These are phyloP conservation scores for Trichoderma sp. DNA, from an alignment of 2,329 filamentous ascomycete genomes.

Conservation along the genomic window DNA sequence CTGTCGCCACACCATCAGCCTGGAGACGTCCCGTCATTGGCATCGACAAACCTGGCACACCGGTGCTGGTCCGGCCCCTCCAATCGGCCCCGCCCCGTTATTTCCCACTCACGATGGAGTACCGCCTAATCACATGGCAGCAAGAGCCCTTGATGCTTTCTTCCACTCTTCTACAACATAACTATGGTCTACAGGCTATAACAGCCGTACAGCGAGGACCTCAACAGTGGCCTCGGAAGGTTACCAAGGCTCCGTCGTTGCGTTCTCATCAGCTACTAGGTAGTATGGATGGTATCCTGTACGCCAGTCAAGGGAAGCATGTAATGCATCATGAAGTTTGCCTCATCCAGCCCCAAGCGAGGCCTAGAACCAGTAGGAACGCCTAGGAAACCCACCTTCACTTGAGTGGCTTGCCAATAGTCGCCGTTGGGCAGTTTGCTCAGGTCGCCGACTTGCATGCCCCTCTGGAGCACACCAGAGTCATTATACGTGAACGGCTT, in stretches of 20 bases:
- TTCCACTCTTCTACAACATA: not conserved
- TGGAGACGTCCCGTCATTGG: not conserved
- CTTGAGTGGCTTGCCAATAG: not conserved
- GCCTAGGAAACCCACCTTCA: not conserved
- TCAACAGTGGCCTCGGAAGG: not conserved
- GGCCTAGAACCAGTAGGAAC: not conserved
- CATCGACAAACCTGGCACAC: not conserved
- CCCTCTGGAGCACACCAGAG: not conserved
- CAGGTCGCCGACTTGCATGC: not conserved
- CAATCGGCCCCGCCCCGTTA: not conserved
- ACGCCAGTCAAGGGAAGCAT: not conserved
- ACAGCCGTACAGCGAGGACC: not conserved
- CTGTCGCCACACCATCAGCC: not conserved
- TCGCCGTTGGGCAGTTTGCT: not conserved
- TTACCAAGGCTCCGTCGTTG: not conserved
- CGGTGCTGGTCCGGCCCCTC: slow-evolving; percentile 2
- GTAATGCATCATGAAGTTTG: not conserved
- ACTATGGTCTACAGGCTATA: not conserved
- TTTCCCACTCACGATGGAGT: not conserved
- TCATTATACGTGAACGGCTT: not conserved
- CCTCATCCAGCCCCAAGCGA: not conserved
- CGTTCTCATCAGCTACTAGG: not conserved
- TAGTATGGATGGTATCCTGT: not conserved
- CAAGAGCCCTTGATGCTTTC: not conserved
- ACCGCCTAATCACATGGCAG: not conserved